Percentiles rank a stretch among this genome's conserved stretches.
These are phyloP conservation scores for Daldinia decipiens DNA, from an alignment of 495 filamentous ascomycete species.

Conservation along the genomic window DNA sequence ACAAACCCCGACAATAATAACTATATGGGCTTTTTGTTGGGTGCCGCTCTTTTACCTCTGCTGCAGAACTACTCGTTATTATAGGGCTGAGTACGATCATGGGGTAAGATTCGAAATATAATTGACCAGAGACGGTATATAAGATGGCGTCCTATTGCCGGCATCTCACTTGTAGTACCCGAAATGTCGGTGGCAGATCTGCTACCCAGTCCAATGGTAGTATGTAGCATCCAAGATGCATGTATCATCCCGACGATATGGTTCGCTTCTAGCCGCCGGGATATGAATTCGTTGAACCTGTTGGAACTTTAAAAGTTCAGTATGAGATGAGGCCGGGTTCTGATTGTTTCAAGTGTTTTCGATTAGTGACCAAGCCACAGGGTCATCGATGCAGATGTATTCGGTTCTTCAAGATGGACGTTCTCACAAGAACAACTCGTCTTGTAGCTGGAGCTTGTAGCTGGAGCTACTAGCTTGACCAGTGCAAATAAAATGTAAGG, in stretches of 20 bases:
- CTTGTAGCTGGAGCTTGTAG: not conserved
- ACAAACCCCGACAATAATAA: conserved; percentile 5
- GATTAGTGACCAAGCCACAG: not conserved
- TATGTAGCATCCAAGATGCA: conserved; percentile 14
- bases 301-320: not conserved
- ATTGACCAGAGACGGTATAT: not conserved
- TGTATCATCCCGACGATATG: conserved; percentile 15
- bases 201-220: conserved; percentile 15
- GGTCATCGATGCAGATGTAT: not conserved
- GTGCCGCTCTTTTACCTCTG: not conserved
- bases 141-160: not conserved
- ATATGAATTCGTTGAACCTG: conserved; percentile 11
- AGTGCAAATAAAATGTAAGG: not conserved
- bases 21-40: not conserved
- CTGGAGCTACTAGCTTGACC: not conserved
- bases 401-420: not conserved
- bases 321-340: not conserved
- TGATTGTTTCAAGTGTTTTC: not conserved
- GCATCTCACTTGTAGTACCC: conserved; percentile 8
- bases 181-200: conserved; percentile 14
- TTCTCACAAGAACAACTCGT: not conserved
- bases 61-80: not conserved
- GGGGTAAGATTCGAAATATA: not conserved
- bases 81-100: not conserved
- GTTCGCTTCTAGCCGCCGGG: conserved; percentile 25